These are phyloP conservation scores for Hypoxylon subgilvum DNA, from an alignment of 495 filamentous ascomycete species.

Conservation along the genomic window DNA sequence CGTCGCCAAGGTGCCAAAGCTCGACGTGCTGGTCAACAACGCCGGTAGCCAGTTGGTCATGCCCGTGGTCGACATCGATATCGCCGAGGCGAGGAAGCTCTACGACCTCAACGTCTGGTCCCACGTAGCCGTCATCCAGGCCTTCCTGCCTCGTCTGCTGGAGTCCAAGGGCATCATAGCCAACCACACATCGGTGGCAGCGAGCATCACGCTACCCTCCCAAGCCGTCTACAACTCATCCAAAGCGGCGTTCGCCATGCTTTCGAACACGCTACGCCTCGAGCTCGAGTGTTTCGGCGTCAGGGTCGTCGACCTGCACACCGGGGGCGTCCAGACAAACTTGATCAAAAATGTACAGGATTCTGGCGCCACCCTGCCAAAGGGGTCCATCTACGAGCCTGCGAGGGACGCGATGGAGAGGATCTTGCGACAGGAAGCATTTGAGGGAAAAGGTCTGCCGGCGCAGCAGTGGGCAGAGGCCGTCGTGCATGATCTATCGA, in stretches of 20 bases:
- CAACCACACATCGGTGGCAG: constrained; percentile 26
- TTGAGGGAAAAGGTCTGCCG: not conserved
- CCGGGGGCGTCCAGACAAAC: not conserved
- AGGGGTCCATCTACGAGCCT: not conserved
- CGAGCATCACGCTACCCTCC: not conserved
- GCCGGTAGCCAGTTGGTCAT: constrained; percentile 49
- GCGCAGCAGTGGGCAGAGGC: not conserved
- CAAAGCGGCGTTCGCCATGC: constrained; percentile 43
- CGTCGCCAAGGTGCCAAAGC: constrained; percentile 6
- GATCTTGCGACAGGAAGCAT: not conserved
- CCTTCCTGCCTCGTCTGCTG: constrained; percentile 50
- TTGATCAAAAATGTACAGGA: not conserved
- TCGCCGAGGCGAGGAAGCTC: constrained; percentile 49
- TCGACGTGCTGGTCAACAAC: constrained; percentile 63
- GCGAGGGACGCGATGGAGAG: not conserved
- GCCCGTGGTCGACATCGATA: constrained; percentile 53
- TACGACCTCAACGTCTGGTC: constrained; percentile 62
- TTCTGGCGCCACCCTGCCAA: not conserved
- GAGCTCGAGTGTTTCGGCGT: constrained; percentile 50
- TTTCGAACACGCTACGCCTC: constrained; percentile 47
- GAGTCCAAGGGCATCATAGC: constrained; percentile 48
- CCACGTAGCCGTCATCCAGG: constrained; percentile 53
- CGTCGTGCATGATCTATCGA: not conserved
- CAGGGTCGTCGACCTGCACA: constrained; percentile 25
- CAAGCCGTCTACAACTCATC: constrained; percentile 45